phyloP scores from a whole-genome alignment of 225 moss, liverwort and hornwort genomes.

The Pseudisothecium myosuroides region DNA sequence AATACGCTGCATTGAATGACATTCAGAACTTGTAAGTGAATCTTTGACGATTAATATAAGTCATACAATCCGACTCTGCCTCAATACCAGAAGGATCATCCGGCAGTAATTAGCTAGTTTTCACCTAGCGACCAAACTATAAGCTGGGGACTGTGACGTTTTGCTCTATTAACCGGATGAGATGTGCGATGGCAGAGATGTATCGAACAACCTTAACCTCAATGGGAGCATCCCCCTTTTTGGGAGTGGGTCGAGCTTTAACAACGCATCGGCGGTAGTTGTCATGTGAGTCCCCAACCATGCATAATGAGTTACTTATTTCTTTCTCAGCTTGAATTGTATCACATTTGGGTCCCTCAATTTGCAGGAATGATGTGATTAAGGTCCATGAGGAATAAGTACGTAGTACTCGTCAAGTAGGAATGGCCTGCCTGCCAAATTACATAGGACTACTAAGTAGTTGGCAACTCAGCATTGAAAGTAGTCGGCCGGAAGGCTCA shows the following conservation, averaged over 20 bases:
- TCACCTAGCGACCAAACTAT: not conserved
- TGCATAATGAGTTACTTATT: not conserved
- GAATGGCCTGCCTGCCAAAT: not conserved
- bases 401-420: not conserved
- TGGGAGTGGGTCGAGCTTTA: slow-evolving; percentile 14
- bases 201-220: slow-evolving; percentile 19
- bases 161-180: not conserved
- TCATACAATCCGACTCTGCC: not conserved
- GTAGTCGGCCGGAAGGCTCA: not conserved
- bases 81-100: not conserved
- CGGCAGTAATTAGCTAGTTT: not conserved
- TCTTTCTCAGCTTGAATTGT: not conserved
- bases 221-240: slow-evolving; percentile 3
- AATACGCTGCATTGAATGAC: not conserved
- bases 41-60: not conserved
- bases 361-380: not conserved
- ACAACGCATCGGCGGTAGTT: not conserved
- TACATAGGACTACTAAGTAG: not conserved
- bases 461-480: not conserved
- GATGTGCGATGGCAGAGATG: slow-evolving; percentile 2
- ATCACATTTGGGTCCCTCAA: not conserved
- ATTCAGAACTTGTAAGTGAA: slow-evolving; percentile 24
- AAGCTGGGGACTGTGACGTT: not conserved
- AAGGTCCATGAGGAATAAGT: not conserved
- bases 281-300: slow-evolving; percentile 5